A percentile compares a stretch with the other conserved stretches of the same genome.
Evolutionary conservation across 2,329 filamentous ascomycete genomes (phyloP).

Genomic region (Arthrobotrys musiformis): DNA sequence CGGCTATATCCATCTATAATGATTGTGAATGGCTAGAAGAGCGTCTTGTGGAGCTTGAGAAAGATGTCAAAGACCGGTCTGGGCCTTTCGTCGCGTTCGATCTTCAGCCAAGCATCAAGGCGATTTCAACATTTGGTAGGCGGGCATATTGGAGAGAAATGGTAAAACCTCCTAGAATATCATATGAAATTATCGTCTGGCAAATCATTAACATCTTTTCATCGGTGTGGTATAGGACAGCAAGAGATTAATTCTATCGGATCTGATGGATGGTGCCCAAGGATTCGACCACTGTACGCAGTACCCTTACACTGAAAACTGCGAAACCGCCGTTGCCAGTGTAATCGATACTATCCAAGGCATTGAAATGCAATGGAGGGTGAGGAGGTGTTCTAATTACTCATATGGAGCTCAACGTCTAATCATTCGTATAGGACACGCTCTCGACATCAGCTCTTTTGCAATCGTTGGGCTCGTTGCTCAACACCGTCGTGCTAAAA

Average conservation of each 20-base stretch:
- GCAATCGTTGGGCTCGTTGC: slow-evolving; percentile 58
- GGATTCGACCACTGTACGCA: slow-evolving; percentile 58
- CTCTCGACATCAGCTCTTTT: slow-evolving; percentile 57
- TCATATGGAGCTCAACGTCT: background rate
- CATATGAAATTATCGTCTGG: background rate
- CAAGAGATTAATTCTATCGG: slow-evolving; percentile 54
- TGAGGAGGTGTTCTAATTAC: background rate
- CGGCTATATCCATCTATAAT: slow-evolving; percentile 77
- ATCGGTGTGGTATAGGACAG: slow-evolving; percentile 21
- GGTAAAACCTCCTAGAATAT: slow-evolving; percentile 15
- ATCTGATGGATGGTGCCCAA: slow-evolving; percentile 59
- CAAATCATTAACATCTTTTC: background rate
- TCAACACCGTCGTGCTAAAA: slow-evolving; percentile 57
- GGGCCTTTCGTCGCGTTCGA: slow-evolving; percentile 20
- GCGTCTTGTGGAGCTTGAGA: slow-evolving; percentile 59
- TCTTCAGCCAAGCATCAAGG: slow-evolving; percentile 37
- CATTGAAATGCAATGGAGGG: slow-evolving; percentile 63
- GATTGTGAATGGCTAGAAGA: slow-evolving; percentile 74
- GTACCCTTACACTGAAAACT: slow-evolving; percentile 57
- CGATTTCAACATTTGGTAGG: slow-evolving; percentile 57
- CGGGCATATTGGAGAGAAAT: slow-evolving; percentile 55
- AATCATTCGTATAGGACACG: slow-evolving; percentile 23
- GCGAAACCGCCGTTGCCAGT: slow-evolving; percentile 69
- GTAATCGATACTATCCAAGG: slow-evolving; percentile 67
- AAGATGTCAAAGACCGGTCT: slow-evolving; percentile 29